Conservation (phyloP, 2,329 filamentous ascomycete species). For the Aspergillus novoparasiticus region DNA sequence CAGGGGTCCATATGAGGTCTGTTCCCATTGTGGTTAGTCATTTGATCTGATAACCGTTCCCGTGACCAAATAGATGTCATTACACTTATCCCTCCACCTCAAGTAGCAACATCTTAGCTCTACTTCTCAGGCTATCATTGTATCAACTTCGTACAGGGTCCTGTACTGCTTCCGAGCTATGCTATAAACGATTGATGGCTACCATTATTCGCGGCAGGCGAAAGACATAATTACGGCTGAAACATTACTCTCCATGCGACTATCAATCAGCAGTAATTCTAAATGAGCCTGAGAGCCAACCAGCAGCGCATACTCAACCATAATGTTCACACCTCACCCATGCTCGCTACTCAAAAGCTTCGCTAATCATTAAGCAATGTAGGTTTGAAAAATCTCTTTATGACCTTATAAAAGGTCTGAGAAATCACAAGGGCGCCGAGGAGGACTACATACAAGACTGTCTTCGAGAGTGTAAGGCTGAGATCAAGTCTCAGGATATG, state of each 20-base stretch:
- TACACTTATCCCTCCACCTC: not conserved
- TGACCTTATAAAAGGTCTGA: conserved; percentile 94
- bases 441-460: conserved; percentile 92
- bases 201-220: not conserved
- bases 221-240: not conserved
- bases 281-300: not conserved
- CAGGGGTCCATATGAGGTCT: not conserved
- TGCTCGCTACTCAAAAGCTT: not conserved
- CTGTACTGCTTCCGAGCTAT: not conserved
- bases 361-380: not conserved
- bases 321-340: conserved; percentile 13
- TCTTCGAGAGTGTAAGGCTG: conserved; percentile 90
- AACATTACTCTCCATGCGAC: not conserved
- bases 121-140: not conserved
- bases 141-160: not conserved
- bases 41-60: not conserved
- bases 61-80: not conserved
- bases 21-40: not conserved
- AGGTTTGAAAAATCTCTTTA: conserved; percentile 99
- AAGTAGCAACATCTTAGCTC: not conserved
- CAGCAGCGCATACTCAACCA: not conserved
- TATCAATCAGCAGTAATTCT: not conserved
- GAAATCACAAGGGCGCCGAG: conserved; percentile 94
- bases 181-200: not conserved
- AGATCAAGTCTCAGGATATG: conserved; percentile 93